phyloP scores from a whole-genome alignment of 2,329 filamentous ascomycete species.

The Colletotrichum paranaense region DNA sequence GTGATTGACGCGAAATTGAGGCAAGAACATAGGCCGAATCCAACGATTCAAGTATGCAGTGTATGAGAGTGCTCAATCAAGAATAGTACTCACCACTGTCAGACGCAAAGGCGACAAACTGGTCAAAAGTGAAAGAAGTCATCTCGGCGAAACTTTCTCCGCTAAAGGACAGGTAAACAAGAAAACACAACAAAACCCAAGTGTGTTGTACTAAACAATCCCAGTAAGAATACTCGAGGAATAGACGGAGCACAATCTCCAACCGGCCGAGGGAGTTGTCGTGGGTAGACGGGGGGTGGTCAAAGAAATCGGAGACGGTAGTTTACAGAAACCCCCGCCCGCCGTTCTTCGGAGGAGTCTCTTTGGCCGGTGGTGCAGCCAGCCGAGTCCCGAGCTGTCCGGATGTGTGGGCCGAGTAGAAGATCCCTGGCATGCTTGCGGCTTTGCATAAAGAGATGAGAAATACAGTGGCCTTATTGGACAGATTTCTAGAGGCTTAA shows the following conservation, averaged over 20 bases:
- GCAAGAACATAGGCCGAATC: neutral
- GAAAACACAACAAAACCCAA: neutral
- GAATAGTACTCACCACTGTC: slow-evolving; percentile 53
- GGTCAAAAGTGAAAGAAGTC: slow-evolving; percentile 42
- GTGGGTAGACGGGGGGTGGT: neutral
- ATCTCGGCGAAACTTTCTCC: neutral
- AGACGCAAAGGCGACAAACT: slow-evolving; percentile 57
- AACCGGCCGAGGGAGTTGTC: neutral
- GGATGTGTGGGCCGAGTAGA: slow-evolving; percentile 14
- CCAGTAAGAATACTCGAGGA: neutral
- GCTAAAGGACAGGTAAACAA: neutral
- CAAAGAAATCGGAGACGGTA: neutral
- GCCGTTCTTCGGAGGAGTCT: slow-evolving; percentile 14
- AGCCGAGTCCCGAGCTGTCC: slow-evolving; percentile 7
- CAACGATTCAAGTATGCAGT: neutral
- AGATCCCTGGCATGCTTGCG: neutral
- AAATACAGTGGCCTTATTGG: slow-evolving; percentile 14
- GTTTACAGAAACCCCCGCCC: slow-evolving; percentile 5
- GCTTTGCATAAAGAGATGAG: neutral
- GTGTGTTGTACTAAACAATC: neutral
- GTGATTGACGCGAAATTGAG: neutral
- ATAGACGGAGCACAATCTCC: neutral
- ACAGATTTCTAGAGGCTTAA: neutral
- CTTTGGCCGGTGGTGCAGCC: slow-evolving; percentile 15
- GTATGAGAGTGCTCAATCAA: neutral